Conservation (phyloP, 2,329 filamentous ascomycete genomes). For the Trichophyton schoenleinii region DNA sequence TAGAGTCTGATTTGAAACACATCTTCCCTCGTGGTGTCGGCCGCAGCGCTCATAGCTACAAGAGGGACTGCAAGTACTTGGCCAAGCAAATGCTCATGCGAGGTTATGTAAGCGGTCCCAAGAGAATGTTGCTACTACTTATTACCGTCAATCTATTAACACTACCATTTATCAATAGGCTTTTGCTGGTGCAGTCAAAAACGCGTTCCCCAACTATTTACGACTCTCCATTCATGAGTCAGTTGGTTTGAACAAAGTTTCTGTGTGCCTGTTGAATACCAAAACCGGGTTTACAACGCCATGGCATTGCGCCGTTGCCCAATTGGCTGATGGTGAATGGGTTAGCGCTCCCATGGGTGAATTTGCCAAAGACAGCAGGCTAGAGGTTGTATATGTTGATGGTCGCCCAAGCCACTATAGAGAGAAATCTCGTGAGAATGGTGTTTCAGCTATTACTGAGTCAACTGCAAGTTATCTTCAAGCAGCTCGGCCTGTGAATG, state of each 20-base stretch:
- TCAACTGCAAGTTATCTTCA: neutral
- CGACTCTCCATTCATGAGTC: constrained; percentile 5
- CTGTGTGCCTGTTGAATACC: constrained; percentile 1
- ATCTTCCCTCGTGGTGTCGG: constrained; percentile 1
- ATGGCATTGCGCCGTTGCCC: constrained; percentile 3
- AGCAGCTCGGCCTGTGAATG: neutral
- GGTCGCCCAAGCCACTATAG: constrained; percentile 4
- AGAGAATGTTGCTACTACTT: neutral
- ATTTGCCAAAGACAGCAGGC: neutral
- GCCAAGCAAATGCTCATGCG: constrained; percentile 4
- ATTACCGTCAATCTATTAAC: neutral
- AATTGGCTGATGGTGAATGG: constrained; percentile 3
- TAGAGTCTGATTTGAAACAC: constrained; percentile 5
- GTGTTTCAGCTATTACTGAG: neutral
- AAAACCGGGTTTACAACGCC: constrained; percentile 4
- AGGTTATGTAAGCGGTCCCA: neutral
- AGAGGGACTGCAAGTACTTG: constrained; percentile 4
- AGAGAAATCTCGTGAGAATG: constrained; percentile 3
- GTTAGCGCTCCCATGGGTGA: constrained; percentile 3
- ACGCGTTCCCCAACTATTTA: neutral
- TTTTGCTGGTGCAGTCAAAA: constrained; percentile 3
- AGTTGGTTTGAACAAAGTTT: neutral
- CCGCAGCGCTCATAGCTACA: constrained; percentile 4
- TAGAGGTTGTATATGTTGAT: constrained; percentile 4
- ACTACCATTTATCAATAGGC: neutral